These are phyloP conservation scores for Colletotrichum sublineola DNA, from an alignment of 2,329 filamentous ascomycete species.

Conservation along the genomic window DNA sequence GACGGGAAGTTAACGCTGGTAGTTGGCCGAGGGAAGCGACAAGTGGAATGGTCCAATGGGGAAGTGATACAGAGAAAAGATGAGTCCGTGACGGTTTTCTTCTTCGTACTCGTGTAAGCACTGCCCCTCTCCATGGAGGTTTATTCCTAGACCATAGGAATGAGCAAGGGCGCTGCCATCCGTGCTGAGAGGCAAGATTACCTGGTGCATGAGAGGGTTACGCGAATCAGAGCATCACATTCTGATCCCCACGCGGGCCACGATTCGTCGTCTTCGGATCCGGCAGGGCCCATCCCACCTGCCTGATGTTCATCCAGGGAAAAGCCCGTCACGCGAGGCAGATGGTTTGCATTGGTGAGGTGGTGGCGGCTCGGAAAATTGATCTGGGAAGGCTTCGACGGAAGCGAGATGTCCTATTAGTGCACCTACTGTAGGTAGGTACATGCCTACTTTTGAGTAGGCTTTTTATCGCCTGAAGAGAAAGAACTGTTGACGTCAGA, in stretches of 20 bases:
- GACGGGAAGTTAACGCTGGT: neutral
- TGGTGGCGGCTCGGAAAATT: slow-evolving; percentile 25
- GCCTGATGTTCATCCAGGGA: slow-evolving; percentile 21
- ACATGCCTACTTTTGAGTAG: too few relatives aligned
- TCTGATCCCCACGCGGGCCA: slow-evolving; percentile 1
- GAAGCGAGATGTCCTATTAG: too few relatives aligned
- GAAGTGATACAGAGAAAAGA: neutral
- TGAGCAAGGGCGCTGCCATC: neutral
- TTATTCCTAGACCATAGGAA: neutral
- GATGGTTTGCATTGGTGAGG: neutral
- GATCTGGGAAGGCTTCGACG: neutral
- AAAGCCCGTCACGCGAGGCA: slow-evolving; percentile 30
- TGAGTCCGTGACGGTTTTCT: neutral
- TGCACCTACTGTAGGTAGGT: too few relatives aligned
- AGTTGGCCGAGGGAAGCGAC: neutral
- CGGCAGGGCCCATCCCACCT: slow-evolving; percentile 29
- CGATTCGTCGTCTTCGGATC: slow-evolving; percentile 31
- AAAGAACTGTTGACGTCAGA: slow-evolving; percentile 34
- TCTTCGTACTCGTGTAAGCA: slow-evolving; percentile 8
- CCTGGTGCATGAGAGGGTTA: neutral
- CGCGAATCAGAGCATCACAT: slow-evolving; percentile 23
- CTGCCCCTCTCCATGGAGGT: neutral
- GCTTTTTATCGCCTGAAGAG: slow-evolving; percentile 13
- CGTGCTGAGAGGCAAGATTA: neutral
- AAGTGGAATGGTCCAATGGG: neutral